A percentile compares a stretch with the other conserved stretches of the same genome.
These are phyloP conservation scores for Dactylellina drechsleri DNA, from an alignment of 2,329 filamentous ascomycete genomes.

Conservation along the genomic window DNA sequence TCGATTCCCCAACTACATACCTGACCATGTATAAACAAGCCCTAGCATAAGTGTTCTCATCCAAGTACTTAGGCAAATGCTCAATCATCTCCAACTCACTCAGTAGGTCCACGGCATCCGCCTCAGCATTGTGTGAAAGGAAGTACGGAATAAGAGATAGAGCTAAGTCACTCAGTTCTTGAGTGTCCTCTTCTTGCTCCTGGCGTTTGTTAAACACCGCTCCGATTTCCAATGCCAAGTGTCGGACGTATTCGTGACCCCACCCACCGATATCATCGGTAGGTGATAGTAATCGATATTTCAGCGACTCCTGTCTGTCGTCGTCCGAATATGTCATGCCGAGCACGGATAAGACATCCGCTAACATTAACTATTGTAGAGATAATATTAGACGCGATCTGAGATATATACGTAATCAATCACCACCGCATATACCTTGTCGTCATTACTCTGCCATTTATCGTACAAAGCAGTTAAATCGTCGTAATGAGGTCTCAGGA, in stretches of 20 bases:
- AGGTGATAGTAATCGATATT: slow-evolving; percentile 89
- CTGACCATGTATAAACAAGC: slow-evolving; percentile 97
- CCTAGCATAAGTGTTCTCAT: slow-evolving; percentile 90
- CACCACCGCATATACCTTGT: slow-evolving; percentile 71
- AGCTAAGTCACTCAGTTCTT: slow-evolving; percentile 86
- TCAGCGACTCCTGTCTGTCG: slow-evolving; percentile 92
- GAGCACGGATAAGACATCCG: slow-evolving; percentile 95
- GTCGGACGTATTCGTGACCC: slow-evolving; percentile 98
- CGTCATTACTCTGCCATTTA: slow-evolving; percentile 81
- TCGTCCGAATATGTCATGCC: slow-evolving; percentile 99
- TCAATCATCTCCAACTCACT: slow-evolving; percentile 98
- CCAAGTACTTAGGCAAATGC: slow-evolving; percentile 84
- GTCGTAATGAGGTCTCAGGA: slow-evolving; percentile 95
- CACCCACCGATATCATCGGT: slow-evolving; percentile 93
- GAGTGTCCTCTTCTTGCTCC: slow-evolving; percentile 81
- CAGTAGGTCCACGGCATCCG: slow-evolving; percentile 95
- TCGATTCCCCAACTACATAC: slow-evolving; percentile 15
- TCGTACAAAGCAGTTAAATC: slow-evolving; percentile 87
- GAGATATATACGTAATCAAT: neutral
- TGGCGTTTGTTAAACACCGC: slow-evolving; percentile 90
- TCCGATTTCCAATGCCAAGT: slow-evolving; percentile 93
- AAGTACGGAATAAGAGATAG: slow-evolving; percentile 90
- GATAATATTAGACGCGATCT: slow-evolving; percentile 27
- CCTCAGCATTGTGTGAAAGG: slow-evolving; percentile 96
- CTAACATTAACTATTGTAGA: slow-evolving; percentile 72